Evolutionary conservation across 805 yeast species (phyloP), one percentile per base, ranked within the genome.

Genomic region (Candida sakaeoensis): DNA sequence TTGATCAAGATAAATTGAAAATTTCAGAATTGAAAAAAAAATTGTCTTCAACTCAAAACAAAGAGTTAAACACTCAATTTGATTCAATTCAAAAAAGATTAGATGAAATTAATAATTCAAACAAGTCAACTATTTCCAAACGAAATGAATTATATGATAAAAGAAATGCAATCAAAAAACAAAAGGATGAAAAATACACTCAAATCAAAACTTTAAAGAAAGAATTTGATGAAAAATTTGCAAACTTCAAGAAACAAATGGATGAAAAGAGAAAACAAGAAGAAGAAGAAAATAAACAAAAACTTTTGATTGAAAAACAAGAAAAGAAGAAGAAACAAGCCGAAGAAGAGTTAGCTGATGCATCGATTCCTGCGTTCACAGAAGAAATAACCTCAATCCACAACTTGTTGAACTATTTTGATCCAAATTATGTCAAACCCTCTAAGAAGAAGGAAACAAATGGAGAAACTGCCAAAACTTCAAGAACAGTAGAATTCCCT

Each of bases 341-440:
- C 41, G 87, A 86, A 52, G 72, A 77, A 55, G 79, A 78, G 55
- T 77, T 85, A 69, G 75, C 79, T 38, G 85, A 79, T 47, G 89
- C 89, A 34, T 78, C 85, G 19, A 65, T 66, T 51, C 96, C 98
- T 21, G 98, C 97, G 19, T 90, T 84, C 66, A 78, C 82, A 43
- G 67, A 67, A 33, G 95, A 93, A 66, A 82, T 91, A 53, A 73
- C 74, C 49, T 70, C 82, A 47, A 85, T 93, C 54, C 86, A 89
- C 62, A 68, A 75, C 40, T 72, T 89, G 58, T 72, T 90, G 58
- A 56, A 67, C 26, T 77, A 77, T 63, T 86, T 93, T 52, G 95
- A 89, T 57, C 93, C 95, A 50, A 57, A 82, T 34, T 80, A 77
- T 63, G 86, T 79, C 58, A 42, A 43, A 55, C 23, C 60, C 56